Evolutionary conservation across 192 early-diverging fungal genomes (phyloP), one percentile per base, ranked within the genome.

Genomic region (Obelidium mucronatum): DNA sequence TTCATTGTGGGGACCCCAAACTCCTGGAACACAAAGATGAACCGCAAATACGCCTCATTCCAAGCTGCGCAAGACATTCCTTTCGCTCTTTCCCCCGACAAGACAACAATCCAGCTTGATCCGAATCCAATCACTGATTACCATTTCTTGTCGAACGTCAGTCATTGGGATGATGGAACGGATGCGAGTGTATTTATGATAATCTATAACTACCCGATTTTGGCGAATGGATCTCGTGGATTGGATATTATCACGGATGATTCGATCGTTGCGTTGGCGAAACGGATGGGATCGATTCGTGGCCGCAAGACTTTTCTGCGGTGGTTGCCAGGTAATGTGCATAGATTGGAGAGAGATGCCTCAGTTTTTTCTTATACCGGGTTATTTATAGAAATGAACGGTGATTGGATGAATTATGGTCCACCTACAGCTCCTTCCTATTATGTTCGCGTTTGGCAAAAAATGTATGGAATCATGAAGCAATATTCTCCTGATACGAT

Each of bases 381-480:
- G n/a, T n/a, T n/a, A n/a, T n/a, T n/a, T n/a, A 44, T 44, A 5
- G 69, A 54, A 72, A 72, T 58, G 69, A 42, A 72, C 1, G 69
- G 69, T 15, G 39, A 40, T 36, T 72, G 69, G 69, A 72, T 72
- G 69, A 34, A 34, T 22, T 72, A 74, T 37, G 72, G 72, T 8
- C 40, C 40, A 69, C 40, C 40, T 19, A 13, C 24, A 0, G 26
- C 52, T 31, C 37, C 37, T 4, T 22, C 56, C 13, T 19, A 40
- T 11, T 74, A 62, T 37, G 60, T 54, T 17, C 22, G n/a, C 59
- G 42, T 63, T 22, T 74, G 72, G 72, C 60, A 54, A 35, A n/a
- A 59, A 28, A 74, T 74, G 72, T 74, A 63, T 31, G 33, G 58
- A 44, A 62, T 74, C 59, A 40, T 74, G 72, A 74, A 74, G 39